Evolutionary conservation across 2,329 filamentous ascomycete species (phyloP).

Genomic region (Sclerotinia spermophila): DNA sequence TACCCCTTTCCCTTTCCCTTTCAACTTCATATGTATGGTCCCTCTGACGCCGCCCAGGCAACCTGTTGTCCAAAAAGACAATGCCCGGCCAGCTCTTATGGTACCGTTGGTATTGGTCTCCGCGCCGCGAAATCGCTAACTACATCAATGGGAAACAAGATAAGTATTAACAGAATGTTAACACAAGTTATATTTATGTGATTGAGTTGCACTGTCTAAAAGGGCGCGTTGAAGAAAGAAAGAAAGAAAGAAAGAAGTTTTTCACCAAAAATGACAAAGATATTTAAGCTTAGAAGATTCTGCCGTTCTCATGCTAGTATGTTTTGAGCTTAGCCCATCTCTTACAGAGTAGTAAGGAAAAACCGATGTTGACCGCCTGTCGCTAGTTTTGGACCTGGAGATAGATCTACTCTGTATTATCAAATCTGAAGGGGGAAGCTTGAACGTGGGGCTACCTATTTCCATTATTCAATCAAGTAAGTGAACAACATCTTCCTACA

Average conservation of each 20-base stretch:
- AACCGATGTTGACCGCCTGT: conserved; percentile 1
- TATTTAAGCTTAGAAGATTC: conserved; percentile 9
- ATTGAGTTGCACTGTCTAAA: conserved; percentile 81
- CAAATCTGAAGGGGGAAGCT: conserved; percentile 10
- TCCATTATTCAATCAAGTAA: conserved; percentile 15
- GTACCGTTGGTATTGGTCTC: conserved; percentile 50
- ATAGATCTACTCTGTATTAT: too few species aligned
- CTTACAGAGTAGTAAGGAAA: not conserved
- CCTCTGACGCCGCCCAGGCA: conserved; percentile 84
- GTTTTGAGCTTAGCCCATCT: not conserved
- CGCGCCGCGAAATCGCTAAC: conserved; percentile 56
- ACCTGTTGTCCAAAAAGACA: conserved; percentile 43
- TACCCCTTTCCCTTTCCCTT: not conserved
- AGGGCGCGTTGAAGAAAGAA: conserved; percentile 64
- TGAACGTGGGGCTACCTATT: conserved; percentile 28
- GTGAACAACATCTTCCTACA: conserved; percentile 3
- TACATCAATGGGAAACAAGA: conserved; percentile 58
- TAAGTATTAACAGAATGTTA: conserved; percentile 66
- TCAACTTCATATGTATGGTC: conserved; percentile 53
- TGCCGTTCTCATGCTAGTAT: not conserved
- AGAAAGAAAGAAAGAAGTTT: conserved; percentile 26
- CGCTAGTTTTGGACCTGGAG: conserved; percentile 9
- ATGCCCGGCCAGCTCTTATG: conserved; percentile 57
- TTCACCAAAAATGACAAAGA: conserved; percentile 7
- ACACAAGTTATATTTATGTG: conserved; percentile 52